These are phyloP conservation scores for Juglanconis juglandina DNA, from an alignment of 2,329 filamentous ascomycete species.

Conservation along the genomic window DNA sequence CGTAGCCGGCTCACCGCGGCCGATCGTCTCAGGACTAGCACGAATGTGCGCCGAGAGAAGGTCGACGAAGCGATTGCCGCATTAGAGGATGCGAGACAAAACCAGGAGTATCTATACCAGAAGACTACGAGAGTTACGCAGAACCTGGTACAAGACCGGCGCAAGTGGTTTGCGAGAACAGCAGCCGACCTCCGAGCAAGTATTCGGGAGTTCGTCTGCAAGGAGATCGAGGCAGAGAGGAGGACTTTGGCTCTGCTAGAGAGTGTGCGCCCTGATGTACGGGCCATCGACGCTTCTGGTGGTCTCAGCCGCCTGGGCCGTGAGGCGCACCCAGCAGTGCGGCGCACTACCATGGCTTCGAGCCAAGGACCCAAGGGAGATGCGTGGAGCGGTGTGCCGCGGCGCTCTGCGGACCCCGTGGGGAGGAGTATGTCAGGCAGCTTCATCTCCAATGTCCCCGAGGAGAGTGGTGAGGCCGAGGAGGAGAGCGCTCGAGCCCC, in stretches of 20 bases:
- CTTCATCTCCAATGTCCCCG: conserved; percentile 60
- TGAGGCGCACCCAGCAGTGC: conserved; percentile 73
- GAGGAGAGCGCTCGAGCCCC: conserved; percentile 30
- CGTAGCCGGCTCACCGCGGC: conserved; percentile 80
- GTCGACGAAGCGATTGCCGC: conserved; percentile 95
- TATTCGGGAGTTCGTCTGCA: conserved; percentile 87
- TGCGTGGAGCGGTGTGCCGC: conserved; percentile 91
- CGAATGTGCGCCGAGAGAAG: conserved; percentile 87
- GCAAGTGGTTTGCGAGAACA: conserved; percentile 86
- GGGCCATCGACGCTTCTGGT: conserved; percentile 85
- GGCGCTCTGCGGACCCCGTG: conserved; percentile 69
- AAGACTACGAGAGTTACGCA: conserved; percentile 87
- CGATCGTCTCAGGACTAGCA: conserved; percentile 81
- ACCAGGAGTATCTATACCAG: conserved; percentile 75
- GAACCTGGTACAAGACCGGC: conserved; percentile 83
- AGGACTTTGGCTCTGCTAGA: conserved; percentile 91
- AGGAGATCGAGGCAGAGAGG: conserved; percentile 92
- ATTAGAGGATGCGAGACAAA: conserved; percentile 79
- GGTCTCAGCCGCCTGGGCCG: conserved; percentile 86
- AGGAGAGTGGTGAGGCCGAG: conserved; percentile 57
- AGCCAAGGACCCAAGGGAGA: conserved; percentile 98
- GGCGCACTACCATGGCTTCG: conserved; percentile 74
- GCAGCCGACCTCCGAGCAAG: conserved; percentile 77
- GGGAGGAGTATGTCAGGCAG: conserved; percentile 74
- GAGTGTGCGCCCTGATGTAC: conserved; percentile 86